Evolutionary conservation across 805 yeast species (phyloP).

Genomic region (Nakazawaea populi): DNA sequence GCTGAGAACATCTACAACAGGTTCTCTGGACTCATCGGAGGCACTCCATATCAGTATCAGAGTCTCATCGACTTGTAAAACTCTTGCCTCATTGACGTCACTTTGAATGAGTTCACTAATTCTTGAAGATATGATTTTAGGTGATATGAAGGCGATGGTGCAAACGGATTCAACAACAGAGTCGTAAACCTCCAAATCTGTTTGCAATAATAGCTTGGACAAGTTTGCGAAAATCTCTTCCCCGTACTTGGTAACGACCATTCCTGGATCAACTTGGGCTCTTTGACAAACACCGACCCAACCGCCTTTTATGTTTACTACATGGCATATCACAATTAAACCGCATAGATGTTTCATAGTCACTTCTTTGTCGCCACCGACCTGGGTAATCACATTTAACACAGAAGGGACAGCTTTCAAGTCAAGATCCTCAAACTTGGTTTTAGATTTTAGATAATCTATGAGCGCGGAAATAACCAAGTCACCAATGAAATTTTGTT

Average conservation of each 20-base stretch:
- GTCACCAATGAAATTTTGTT: conserved; percentile 34
- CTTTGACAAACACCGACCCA: conserved; percentile 77
- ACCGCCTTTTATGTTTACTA: conserved; percentile 37
- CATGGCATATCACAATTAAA: conserved; percentile 38
- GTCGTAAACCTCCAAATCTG: conserved; percentile 38
- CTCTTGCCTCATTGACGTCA: conserved; percentile 32
- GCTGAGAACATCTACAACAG: conserved; percentile 60
- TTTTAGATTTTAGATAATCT: conserved; percentile 16
- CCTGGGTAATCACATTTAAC: conserved; percentile 30
- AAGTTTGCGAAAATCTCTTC: conserved; percentile 18
- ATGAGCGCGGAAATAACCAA: conserved; percentile 35
- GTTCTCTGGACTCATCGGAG: conserved; percentile 48
- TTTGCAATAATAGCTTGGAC: conserved; percentile 15
- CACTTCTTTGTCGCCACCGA: conserved; percentile 17
- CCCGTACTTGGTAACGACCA: conserved; percentile 31
- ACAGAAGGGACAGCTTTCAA: conserved; percentile 28
- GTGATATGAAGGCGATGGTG: conserved; percentile 51
- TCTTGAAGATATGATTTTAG: conserved; percentile 48
- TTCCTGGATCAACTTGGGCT: conserved; percentile 59
- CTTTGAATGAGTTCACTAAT: conserved; percentile 35
- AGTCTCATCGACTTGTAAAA: conserved; percentile 37
- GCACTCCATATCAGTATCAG: conserved; percentile 64
- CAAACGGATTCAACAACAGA: conserved; percentile 47
- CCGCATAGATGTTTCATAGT: conserved; percentile 30
- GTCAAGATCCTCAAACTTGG: conserved; percentile 15